phyloP scores from a whole-genome alignment of 108 stramenopile genomes.

The Bacterosira constricta region DNA sequence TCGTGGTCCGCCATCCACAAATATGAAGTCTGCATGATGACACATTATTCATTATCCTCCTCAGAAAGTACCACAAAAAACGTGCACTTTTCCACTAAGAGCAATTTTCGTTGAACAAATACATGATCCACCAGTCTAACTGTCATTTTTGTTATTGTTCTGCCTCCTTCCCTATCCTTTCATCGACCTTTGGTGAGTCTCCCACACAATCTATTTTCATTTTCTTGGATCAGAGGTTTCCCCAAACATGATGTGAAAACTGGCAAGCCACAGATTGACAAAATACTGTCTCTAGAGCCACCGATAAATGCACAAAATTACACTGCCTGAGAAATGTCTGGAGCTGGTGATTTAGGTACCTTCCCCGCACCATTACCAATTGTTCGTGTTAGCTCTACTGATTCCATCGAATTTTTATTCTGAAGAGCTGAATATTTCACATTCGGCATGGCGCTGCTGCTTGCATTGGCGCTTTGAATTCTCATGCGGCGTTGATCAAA shows the following conservation, averaged over 20 bases:
- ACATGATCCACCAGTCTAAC: no score
- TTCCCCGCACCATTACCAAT: slow-evolving; percentile 9
- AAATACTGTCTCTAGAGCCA: no score
- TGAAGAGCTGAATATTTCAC: slow-evolving; percentile 15
- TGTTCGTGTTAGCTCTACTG: slow-evolving; percentile 16
- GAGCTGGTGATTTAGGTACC: slow-evolving; percentile 44
- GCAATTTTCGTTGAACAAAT: no score
- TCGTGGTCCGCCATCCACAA: no score
- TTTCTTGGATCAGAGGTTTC: not conserved
- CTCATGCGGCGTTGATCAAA: slow-evolving; percentile 45
- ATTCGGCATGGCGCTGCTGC: slow-evolving; percentile 14
- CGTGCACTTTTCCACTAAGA: no score
- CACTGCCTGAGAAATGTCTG: slow-evolving; percentile 19
- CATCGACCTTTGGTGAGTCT: no score
- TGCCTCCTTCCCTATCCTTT: no score
- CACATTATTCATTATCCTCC: no score
- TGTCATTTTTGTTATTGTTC: no score
- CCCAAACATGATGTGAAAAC: not conserved
- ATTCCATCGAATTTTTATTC: slow-evolving; percentile 28
- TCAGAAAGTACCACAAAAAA: no score
- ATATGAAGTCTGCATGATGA: no score
- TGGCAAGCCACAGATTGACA: no score
- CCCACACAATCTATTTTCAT: not conserved
- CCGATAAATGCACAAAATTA: not conserved
- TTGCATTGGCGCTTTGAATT: slow-evolving; percentile 12